Conservation (phyloP, 257 asterid species). For the Scutellaria galericulata region DNA sequence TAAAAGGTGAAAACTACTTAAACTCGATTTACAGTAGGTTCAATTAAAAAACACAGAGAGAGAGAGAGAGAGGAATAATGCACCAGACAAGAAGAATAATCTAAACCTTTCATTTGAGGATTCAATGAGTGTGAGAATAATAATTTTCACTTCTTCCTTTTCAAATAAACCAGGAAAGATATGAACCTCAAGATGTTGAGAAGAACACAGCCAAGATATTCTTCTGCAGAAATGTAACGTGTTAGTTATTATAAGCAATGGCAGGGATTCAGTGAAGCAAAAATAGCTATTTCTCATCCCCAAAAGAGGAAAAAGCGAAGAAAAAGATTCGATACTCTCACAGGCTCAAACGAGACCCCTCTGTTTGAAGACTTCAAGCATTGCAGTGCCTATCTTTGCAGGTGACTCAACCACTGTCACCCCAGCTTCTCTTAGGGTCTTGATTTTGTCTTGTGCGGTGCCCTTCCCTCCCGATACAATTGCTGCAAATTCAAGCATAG, state of each 20-base stretch:
- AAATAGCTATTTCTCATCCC: conserved; percentile 25
- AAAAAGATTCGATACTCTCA: neutral
- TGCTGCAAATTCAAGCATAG: conserved; percentile 51
- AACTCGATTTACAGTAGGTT: no score
- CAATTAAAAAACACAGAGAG: no score
- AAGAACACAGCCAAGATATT: conserved; percentile 20
- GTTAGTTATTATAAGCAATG: conserved; percentile 32
- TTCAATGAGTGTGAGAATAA: conserved; percentile 7
- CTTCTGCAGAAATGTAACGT: conserved; percentile 21
- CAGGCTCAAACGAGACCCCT: conserved; percentile 70
- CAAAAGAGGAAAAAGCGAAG: neutral
- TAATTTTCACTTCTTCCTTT: conserved; percentile 9
- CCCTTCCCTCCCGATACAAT: conserved; percentile 89
- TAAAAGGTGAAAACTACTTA: no score
- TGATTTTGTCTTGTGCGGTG: conserved; percentile 90
- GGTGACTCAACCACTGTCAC: conserved; percentile 94
- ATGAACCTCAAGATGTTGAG: conserved; percentile 19
- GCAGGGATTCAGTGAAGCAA: neutral
- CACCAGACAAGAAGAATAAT: neutral
- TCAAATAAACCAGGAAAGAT: conserved; percentile 19
- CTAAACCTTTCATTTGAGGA: conserved; percentile 8
- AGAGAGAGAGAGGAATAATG: no score
- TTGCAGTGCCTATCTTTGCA: conserved; percentile 86
- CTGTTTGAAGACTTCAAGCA: conserved; percentile 87
- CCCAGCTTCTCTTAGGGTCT: conserved; percentile 81